Evolutionary conservation across 2,329 filamentous ascomycete genomes (phyloP), one percentile per base, ranked within the genome.

Genomic region (Dichotomopilus funicola): DNA sequence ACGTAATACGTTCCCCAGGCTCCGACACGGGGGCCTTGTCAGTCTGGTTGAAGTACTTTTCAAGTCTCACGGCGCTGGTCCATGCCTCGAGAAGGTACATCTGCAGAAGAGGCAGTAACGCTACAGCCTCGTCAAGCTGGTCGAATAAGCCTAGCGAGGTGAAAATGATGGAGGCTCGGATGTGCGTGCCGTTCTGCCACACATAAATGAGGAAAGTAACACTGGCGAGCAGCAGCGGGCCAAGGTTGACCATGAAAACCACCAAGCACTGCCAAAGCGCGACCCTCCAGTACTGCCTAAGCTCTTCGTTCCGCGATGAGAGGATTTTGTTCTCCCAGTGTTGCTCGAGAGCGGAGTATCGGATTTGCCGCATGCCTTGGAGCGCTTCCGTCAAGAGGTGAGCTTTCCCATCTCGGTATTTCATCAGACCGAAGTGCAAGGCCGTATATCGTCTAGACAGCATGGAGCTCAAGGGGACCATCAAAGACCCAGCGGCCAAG

Each of bases 321-420:
- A 69, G 45, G 12, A 72, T 70, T 58, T 67, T 70, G 40, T 62
- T 56, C 54, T 71, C 68, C 64, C 67, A 71, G 36, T 68, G 62
- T 35, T 65, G 60, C 52, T 72, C 70, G 9, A 71, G 64, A 7
- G 69, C 70, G 3, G 70, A 70, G 58, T 69, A 71, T 51, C 69
- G 67, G 65, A 72, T 71, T 59, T 72, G 70, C 9, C 69, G 67
- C 66, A 72, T 71, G 31, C 70, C 70, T 37, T 70, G 67, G 13
- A 72, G 59, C 0, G 68, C 69, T 51, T 72, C 70, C 2, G 67
- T 69, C 51, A 72, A 58, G 6, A 71, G 58, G 49, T 70, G 64
- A 1, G 68, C 65, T 56, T 71, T 72, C 47, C 60, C 65, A 50
- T 72, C 70, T 3, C 69, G 66, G 50, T 65, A 68, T 46, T 64